A percentile compares a stretch with the other conserved stretches of the same genome.
These are phyloP conservation scores for Lanmaoa pseudosensibilis DNA, from an alignment of 768 basidiomycete genomes.

Conservation along the genomic window DNA sequence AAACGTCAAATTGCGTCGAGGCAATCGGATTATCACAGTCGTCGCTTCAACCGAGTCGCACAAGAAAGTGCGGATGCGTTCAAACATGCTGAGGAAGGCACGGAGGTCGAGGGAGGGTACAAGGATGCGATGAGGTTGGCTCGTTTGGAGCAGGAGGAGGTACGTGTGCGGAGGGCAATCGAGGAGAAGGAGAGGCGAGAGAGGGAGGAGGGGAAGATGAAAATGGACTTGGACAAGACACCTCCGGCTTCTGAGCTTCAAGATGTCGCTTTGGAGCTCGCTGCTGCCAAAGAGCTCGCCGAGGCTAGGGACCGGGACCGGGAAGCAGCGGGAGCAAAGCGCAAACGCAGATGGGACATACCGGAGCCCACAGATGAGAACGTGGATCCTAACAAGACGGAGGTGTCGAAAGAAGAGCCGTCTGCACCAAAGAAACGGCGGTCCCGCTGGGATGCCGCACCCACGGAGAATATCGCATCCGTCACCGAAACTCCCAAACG, in stretches of 20 bases:
- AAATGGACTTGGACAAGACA: conserved; percentile 90
- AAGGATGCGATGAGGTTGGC: conserved; percentile 94
- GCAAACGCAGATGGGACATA: conserved; percentile 83
- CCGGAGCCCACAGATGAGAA: conserved; percentile 62
- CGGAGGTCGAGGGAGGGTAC: conserved; percentile 81
- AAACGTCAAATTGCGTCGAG: conserved; percentile 91
- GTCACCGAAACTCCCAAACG: conserved; percentile 75
- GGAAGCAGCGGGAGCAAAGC: conserved; percentile 54
- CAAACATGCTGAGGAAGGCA: conserved; percentile 61
- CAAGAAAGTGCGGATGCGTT: conserved; percentile 83
- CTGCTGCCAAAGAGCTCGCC: conserved; percentile 43
- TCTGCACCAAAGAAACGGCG: conserved; percentile 87
- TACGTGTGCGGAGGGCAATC: conserved; percentile 75
- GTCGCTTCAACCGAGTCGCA: conserved; percentile 83
- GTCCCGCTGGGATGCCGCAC: conserved; percentile 95
- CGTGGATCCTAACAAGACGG: conserved; percentile 56
- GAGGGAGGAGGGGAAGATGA: conserved; percentile 66
- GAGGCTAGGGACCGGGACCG: conserved; percentile 37
- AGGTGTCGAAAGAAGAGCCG: conserved; percentile 65
- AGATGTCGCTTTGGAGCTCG: conserved; percentile 69
- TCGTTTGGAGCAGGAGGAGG: conserved; percentile 91
- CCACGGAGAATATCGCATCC: conserved; percentile 56
- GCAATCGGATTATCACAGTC: conserved; percentile 93
- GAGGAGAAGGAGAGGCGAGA: conserved; percentile 86
- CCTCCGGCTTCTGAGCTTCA: conserved; percentile 81